Conservation (phyloP, 352 stramenopile genomes). For the Pythium periplocum region DNA sequence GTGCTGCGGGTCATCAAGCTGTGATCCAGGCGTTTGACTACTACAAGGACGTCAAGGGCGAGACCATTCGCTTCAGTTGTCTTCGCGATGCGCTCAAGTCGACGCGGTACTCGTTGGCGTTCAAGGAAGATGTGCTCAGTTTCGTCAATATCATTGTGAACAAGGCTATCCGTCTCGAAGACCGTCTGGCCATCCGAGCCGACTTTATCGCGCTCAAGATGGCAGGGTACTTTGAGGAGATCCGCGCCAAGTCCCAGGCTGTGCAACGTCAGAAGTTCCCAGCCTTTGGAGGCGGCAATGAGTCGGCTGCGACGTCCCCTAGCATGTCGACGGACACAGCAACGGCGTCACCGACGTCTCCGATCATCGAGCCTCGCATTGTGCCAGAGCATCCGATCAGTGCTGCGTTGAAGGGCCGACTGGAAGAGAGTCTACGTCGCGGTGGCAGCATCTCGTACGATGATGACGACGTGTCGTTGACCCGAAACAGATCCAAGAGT, state of each 20-base stretch:
- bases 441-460: constrained; percentile 3
- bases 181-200: constrained; percentile 72
- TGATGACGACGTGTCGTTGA: constrained; percentile 2
- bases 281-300: constrained; percentile 20
- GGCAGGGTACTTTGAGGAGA: constrained; percentile 84
- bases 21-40: constrained; percentile 81
- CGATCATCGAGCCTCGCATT: background rate
- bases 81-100: constrained; percentile 78
- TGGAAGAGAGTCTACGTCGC: constrained; percentile 8
- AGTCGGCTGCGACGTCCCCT: constrained; percentile 8
- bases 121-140: constrained; percentile 85
- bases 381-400: background rate
- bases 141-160: constrained; percentile 90
- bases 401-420: constrained; percentile 7
- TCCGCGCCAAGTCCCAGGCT: constrained; percentile 73
- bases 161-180: constrained; percentile 80
- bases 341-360: constrained; percentile 6
- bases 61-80: constrained; percentile 76
- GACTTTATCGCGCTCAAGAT: constrained; percentile 86
- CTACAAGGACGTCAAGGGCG: constrained; percentile 81
- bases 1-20: constrained; percentile 65
- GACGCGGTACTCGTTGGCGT: constrained; percentile 77
- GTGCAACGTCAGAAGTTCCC: constrained; percentile 69
- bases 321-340: constrained; percentile 5
- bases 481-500: background rate